Percentiles rank a stretch among this genome's conserved stretches.
These are phyloP conservation scores for Ogataea dorogensis DNA, from an alignment of 805 yeast species.

Conservation along the genomic window DNA sequence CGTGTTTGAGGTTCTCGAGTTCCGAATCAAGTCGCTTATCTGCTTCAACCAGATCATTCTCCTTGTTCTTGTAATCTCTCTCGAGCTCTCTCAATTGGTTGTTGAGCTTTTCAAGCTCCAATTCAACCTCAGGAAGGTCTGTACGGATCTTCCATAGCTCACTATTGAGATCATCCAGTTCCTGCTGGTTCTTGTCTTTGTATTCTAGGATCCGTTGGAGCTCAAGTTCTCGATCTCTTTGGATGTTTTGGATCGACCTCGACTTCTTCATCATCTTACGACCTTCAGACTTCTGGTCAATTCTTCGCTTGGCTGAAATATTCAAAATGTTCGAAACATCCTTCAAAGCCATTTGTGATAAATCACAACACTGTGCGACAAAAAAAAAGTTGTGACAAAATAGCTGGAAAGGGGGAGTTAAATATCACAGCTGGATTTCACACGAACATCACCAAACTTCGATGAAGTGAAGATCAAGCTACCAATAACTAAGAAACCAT, in stretches of 20 bases:
- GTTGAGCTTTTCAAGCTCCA: constrained; percentile 31
- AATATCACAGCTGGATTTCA: no score
- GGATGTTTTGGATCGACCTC: constrained; percentile 16
- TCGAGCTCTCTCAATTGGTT: constrained; percentile 20
- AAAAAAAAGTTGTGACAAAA: constrained; percentile 7
- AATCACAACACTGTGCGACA: constrained; percentile 12
- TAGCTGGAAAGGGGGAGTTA: no score
- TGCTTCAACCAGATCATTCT: constrained; percentile 32
- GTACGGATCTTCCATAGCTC: constrained; percentile 29
- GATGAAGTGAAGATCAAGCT: no score
- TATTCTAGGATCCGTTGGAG: constrained; percentile 14
- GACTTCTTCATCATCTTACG: constrained; percentile 12
- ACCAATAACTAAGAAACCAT: no score
- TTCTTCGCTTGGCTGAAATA: constrained; percentile 4
- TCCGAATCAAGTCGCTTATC: constrained; percentile 26
- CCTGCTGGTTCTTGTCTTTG: constrained; percentile 18
- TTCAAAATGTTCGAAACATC: constrained; percentile 9
- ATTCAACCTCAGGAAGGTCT: constrained; percentile 27
- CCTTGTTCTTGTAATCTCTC: constrained; percentile 28
- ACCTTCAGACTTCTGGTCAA: constrained; percentile 1
- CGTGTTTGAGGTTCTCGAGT: constrained; percentile 30
- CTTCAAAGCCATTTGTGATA: constrained; percentile 10
- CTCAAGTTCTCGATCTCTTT: constrained; percentile 16
- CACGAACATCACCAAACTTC: no score
- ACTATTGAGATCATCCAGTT: constrained; percentile 27